Evolutionary conservation across 805 yeast genomes (phyloP), one percentile per base, ranked within the genome.

Genomic region (Soucietia sequanensis): DNA sequence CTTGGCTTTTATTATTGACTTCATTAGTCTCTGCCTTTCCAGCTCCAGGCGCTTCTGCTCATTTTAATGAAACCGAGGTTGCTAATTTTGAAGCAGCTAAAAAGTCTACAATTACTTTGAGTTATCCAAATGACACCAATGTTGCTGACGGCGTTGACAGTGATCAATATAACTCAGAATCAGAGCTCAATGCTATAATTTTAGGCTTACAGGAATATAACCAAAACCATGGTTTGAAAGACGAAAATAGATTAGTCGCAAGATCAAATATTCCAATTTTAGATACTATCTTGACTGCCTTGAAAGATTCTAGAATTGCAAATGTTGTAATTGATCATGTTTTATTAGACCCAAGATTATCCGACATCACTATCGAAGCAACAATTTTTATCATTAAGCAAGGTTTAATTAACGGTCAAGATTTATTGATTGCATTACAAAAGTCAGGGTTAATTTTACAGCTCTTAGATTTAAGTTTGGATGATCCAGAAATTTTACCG

Each of bases 371-470:
- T 6, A 43, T 48, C 15, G 41, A 52, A 19, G 50, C 50, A 6
- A 43, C 54, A 7, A 46, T 54, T 20, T 50, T 43, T 35, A 35
- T 51, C 16, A 37, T 55, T 32, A 43, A 30, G 28, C 31, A 42
- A 7, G 46, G 48, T 20, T 38, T 50, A 34, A 36, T 56, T 25
- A 50, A 51, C 33, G 38, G 52, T 37, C 36, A 53, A 12, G 54
- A 52, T 33, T 37, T 56, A 21, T 43, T 56, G 17, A 50, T 42
- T 35, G 60, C 60, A 2, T 37, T 55, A 23, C 36, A 52, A 19
- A 47, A 51, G 24, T 56, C 62, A 5, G 60, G 60, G 2, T 39
- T 54, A 29, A 38, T 48, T 21, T 37, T 45, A 16, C 58, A 55
- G 35, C 25, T 54, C 4, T 34, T 56, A 16, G 34, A 47, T 22